A percentile compares a stretch with the other conserved stretches of the same genome.
These are phyloP conservation scores for Coccomyxa sp. DNA, from an alignment of 139 green algal genomes.

Conservation along the genomic window DNA sequence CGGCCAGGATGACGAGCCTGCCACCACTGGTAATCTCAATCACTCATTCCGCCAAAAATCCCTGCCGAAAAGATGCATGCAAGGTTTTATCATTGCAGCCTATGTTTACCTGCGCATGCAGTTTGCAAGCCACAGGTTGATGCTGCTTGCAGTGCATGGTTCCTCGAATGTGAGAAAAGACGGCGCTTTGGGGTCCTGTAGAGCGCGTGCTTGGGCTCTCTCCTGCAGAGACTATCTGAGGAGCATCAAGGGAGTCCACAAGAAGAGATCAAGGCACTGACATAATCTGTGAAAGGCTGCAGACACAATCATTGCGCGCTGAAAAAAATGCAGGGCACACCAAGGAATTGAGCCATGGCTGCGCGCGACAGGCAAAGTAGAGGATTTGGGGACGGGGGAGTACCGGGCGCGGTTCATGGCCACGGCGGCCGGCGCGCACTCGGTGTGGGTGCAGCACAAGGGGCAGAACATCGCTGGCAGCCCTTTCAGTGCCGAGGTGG, in stretches of 20 bases:
- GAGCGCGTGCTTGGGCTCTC: too few species aligned
- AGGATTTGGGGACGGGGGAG: constrained; percentile 22
- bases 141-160: too few species aligned
- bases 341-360: too few species aligned
- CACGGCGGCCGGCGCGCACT: constrained; percentile 11
- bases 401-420: constrained; percentile 15
- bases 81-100: not conserved
- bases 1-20: not conserved
- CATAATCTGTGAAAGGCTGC: too few species aligned
- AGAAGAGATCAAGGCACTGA: too few species aligned
- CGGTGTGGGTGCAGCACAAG: constrained; percentile 13
- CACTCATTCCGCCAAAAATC: not conserved
- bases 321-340: too few species aligned
- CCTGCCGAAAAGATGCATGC: not conserved
- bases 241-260: too few species aligned
- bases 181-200: too few species aligned
- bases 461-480: constrained; percentile 21
- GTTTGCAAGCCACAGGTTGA: too few species aligned
- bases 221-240: too few species aligned
- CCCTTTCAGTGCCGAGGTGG: constrained; percentile 16
- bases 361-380: constrained; percentile 9
- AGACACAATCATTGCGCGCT: too few species aligned
- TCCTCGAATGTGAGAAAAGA: too few species aligned
- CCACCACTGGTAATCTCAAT: constrained; percentile 3
- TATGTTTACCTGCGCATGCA: not conserved